Evolutionary conservation across 768 basidiomycete species (phyloP), one percentile per base, ranked within the genome.

Genomic region (Mycena olivaceomarginata): DNA sequence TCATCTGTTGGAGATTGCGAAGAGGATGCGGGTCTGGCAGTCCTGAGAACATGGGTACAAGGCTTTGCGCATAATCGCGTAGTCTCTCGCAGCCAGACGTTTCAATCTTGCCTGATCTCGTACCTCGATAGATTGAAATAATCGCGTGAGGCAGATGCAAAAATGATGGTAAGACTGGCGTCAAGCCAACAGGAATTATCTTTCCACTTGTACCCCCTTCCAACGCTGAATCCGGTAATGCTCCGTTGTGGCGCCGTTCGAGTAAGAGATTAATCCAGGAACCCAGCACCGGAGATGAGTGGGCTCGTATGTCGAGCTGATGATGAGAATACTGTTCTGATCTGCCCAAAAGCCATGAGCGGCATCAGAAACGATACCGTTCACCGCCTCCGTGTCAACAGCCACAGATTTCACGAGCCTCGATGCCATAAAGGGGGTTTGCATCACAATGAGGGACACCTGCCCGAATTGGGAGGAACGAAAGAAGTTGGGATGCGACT

Each of bases 151-250:
- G 31, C 31, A 31, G 31, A 31, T 31, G 31, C 31, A 31, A 31
- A 31, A 31, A 31, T 31, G 31, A 31, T 3, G 31, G 31, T 31
- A 31, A 31, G 31, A 31, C 31, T 31, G 31, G 31, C 31, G 3
- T 31, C 31, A 31, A 31, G 31, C 31, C 31, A 31, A 31, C 31
- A 31, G 31, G 31, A 31, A 31, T 31, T 31, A 31, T 31, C 31
- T 31, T 31, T 31, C 31, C 31, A 31, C 31, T 31, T 31, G 31
- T 31, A 31, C 1, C 31, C n/a, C n/a, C n/a, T n/a, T n/a, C n/a
- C n/a, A 31, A 46, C 86, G 86, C 45, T 86, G 85, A 20, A 69
- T 41, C 39, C 70, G 56, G 48, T 82, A 87, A 51, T 87, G 86
- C 11, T 83, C 78, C 1, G 78, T 51, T 25, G 72, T 80, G 2